phyloP scores from a whole-genome alignment of 495 filamentous ascomycete genomes.

The Cladorrhinum samala region DNA sequence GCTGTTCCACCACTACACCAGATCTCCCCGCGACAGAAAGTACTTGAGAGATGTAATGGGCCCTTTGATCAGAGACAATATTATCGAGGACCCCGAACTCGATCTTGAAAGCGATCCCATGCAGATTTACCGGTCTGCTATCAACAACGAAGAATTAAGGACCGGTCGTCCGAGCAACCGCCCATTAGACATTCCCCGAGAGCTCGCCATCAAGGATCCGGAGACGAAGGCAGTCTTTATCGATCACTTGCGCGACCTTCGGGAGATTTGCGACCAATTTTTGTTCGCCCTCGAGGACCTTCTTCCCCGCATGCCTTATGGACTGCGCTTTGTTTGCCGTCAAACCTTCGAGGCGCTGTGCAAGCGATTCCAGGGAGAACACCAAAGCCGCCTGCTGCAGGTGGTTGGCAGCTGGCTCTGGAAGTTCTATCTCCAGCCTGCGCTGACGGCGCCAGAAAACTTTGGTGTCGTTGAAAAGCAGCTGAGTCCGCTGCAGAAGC shows the following conservation, averaged over 20 bases:
- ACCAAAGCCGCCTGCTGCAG: conserved; percentile 71
- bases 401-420: conserved; percentile 85
- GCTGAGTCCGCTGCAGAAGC: conserved; percentile 84
- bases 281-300: conserved; percentile 74
- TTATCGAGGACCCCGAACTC: conserved; percentile 83
- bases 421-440: conserved; percentile 89
- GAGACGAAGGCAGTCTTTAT: conserved; percentile 91
- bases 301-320: conserved; percentile 85
- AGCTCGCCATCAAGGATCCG: conserved; percentile 86
- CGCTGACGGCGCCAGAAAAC: conserved; percentile 77
- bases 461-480: conserved; percentile 83
- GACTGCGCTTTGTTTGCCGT: conserved; percentile 80
- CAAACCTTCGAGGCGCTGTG: conserved; percentile 76
- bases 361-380: conserved; percentile 70
- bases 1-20: conserved; percentile 77
- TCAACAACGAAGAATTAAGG: conserved; percentile 94
- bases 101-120: conserved; percentile 96
- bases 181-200: conserved; percentile 73
- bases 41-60: conserved; percentile 82
- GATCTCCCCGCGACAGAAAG: conserved; percentile 87
- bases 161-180: conserved; percentile 79
- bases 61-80: conserved; percentile 74
- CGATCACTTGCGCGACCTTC: conserved; percentile 83
- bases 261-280: conserved; percentile 88
- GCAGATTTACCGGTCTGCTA: conserved; percentile 90